Conservation (phyloP, 2,329 filamentous ascomycete species). For the Cladophialophora psammophila region DNA sequence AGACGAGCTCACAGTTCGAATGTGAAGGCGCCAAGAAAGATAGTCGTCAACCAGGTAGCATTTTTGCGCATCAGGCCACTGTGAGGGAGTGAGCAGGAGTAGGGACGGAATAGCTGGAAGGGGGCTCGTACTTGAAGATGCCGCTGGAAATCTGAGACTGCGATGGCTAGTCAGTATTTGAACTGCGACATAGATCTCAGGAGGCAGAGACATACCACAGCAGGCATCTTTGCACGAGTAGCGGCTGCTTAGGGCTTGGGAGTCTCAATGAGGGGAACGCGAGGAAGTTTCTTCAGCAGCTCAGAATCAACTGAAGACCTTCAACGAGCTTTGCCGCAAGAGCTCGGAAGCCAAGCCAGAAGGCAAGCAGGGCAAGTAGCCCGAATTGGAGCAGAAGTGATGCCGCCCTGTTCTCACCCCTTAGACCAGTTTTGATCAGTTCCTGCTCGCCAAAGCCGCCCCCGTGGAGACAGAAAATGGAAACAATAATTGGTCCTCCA, state of each 20-base stretch:
- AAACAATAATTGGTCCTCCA: no score
- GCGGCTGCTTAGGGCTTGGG: conserved; percentile 33
- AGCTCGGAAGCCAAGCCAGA: neutral
- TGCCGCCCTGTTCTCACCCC: no score
- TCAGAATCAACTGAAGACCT: neutral
- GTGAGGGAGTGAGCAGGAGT: conserved; percentile 39
- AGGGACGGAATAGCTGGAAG: neutral
- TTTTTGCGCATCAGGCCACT: conserved; percentile 89
- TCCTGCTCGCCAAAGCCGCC: no score
- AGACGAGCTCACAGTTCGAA: conserved; percentile 81
- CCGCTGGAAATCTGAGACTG: conserved; percentile 57
- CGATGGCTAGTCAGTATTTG: conserved; percentile 19
- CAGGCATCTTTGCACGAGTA: conserved; percentile 31
- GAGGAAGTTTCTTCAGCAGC: neutral
- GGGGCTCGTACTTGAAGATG: conserved; percentile 66
- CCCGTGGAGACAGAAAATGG: no score
- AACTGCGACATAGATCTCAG: neutral
- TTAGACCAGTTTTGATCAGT: no score
- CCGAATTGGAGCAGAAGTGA: neutral
- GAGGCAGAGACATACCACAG: conserved; percentile 56
- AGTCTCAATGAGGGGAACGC: conserved; percentile 27
- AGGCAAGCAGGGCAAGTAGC: neutral
- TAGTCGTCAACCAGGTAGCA: conserved; percentile 81
- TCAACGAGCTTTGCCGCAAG: neutral
- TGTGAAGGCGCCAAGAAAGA: conserved; percentile 87